Conservation (phyloP, 2,329 filamentous ascomycete species). For the Botrytis byssoidea region DNA sequence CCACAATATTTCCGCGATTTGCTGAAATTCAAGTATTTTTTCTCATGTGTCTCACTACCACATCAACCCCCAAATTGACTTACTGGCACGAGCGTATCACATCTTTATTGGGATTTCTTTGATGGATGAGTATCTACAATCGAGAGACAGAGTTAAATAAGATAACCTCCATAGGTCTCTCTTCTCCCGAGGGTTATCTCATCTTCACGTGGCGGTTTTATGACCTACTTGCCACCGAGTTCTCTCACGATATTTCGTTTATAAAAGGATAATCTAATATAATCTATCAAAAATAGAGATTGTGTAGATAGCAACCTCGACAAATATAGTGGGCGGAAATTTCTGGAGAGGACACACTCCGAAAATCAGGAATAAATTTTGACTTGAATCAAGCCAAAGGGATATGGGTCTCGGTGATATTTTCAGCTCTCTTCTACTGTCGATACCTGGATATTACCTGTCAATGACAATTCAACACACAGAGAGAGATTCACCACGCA, state of each 20-base stretch:
- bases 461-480: not conserved
- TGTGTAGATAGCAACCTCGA: not conserved
- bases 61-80: not conserved
- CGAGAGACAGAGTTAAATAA: not conserved
- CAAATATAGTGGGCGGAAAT: not conserved
- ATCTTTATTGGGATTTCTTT: not conserved
- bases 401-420: not conserved
- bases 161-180: not conserved
- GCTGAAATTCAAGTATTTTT: accelerated
- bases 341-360: not conserved
- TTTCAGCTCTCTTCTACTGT: not conserved
- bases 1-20: not conserved
- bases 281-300: not conserved
- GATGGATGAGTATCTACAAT: not conserved
- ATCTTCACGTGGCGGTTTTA: not conserved
- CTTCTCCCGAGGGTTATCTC: not conserved
- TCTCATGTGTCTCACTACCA: not conserved
- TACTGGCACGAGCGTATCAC: not conserved
- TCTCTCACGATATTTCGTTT: not conserved
- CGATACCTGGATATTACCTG: not conserved
- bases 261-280: not conserved
- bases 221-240: not conserved
- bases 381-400: not conserved
- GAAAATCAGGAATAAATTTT: not conserved
- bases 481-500: not conserved